phyloP scores from a whole-genome alignment of 331 rosid species.

The Dryas integrifolia region DNA sequence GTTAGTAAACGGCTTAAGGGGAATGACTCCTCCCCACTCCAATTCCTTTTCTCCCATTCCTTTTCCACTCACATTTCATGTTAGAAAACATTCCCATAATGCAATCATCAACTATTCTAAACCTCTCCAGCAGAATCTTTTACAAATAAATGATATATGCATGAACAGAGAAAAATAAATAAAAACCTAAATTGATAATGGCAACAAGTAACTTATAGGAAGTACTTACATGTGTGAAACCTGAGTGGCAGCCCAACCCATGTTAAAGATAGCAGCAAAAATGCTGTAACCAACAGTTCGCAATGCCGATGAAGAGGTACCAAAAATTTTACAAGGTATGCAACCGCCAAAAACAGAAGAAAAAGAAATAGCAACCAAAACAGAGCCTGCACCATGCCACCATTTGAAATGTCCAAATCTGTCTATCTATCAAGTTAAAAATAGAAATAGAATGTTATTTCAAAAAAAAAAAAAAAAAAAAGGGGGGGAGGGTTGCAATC shows the following conservation, averaged over 20 bases:
- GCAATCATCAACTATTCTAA: not conserved
- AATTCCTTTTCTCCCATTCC: too few species aligned
- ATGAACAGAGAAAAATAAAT: not conserved
- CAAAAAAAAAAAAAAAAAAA: not conserved
- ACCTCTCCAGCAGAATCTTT: not conserved
- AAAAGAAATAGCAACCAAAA: conserved; percentile 91
- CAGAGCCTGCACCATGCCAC: conserved; percentile 97
- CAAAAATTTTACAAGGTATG: conserved; percentile 64
- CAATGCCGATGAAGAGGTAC: conserved; percentile 47
- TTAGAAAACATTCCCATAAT: too few species aligned
- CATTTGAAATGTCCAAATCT: conserved; percentile 90
- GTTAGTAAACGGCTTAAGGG: too few species aligned
- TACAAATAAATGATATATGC: too few species aligned
- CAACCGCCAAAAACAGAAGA: conserved; percentile 95
- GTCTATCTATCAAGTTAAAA: conserved; percentile 69
- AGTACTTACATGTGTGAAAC: conserved; percentile 88
- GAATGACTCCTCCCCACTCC: too few species aligned
- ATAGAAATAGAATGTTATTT: conserved; percentile 19
- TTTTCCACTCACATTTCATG: too few species aligned
- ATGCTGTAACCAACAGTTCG: conserved; percentile 78
- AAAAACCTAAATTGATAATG: not conserved
- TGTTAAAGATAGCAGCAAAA: conserved; percentile 87
- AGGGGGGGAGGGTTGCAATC: conserved; percentile 8
- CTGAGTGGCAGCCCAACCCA: conserved; percentile 99
- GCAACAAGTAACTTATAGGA: conserved; percentile 11